Percentiles rank a stretch among this genome's conserved stretches.
Conservation (phyloP, 495 filamentous ascomycete species). For the Penicillium pancosmium region DNA sequence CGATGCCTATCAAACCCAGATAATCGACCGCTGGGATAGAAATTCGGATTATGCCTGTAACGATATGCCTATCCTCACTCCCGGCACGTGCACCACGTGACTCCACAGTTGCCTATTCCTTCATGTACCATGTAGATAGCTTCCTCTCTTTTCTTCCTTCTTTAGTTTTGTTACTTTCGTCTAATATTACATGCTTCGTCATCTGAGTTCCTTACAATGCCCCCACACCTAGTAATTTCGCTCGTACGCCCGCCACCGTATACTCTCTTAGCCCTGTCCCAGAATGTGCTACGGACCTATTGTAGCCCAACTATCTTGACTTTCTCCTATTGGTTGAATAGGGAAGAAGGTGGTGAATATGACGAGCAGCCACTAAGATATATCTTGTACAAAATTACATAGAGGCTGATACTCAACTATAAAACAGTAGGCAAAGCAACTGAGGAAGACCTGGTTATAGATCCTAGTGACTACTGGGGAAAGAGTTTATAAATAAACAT, state of each 20-base stretch:
- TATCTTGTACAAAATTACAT: background rate
- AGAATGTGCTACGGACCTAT: constrained; percentile 2
- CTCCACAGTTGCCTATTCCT: no score
- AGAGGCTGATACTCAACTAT: background rate
- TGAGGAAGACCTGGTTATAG: no score
- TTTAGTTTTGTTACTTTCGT: no score
- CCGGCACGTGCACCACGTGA: no score
- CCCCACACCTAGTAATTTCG: background rate
- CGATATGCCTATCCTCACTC: no score
- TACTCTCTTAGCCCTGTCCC: constrained; percentile 6
- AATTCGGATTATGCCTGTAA: no score
- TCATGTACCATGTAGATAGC: no score
- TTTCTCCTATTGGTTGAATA: constrained; percentile 8
- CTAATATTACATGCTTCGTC: no score
- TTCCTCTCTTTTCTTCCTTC: no score
- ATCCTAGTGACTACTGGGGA: no score
- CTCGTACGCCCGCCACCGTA: background rate
- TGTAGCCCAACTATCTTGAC: constrained; percentile 5
- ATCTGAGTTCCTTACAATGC: no score
- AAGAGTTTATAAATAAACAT: no score
- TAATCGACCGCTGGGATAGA: background rate
- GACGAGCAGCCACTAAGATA: constrained; percentile 5
- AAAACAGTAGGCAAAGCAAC: background rate
- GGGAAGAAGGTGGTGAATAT: constrained; percentile 14
- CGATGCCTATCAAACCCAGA: constrained; percentile 1